Base-by-base conservation (phyloP, 495 filamentous ascomycete species). In the Tetracladium marchalianum region DNA sequence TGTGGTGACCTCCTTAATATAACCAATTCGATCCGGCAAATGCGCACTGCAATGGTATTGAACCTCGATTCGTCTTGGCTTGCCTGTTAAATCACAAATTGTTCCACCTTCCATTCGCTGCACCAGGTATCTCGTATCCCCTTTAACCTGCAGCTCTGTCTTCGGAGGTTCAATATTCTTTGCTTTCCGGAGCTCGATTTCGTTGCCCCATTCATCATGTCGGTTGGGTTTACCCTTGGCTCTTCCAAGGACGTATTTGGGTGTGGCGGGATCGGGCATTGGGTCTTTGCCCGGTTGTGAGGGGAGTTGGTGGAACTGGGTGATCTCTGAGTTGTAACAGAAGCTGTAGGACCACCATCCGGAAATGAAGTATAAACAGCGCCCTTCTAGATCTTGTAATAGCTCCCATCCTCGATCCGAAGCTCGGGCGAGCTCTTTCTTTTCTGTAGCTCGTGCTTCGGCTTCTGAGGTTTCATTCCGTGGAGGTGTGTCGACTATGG, bases 281-380 rank as follows among this genome's bases (percentile, higher is more conserved):
- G 85, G 85, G 8, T 85, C 82, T 0, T 78, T 73, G 5, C 81
- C 81, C 24, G 57, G 73, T 65, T 48, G 77, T 67, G 41, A 77
- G 64, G 89, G 77, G 42, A 88, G 67, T 43, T 85, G 85, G 65
- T 97, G 92, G 64, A 95, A 98, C 61, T 98, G 92, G 51, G 84
- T 85, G 31, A 98, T 81, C 44, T 85, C 78, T 36, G 77, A 72
- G 57, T 85, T 84, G 67, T 96, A 95, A 68, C 92, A 98, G 66
- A 95, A 97, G 31, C 78, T 82, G 62, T 98, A 98, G 44, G 82
- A 88, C 92, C 92, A 98, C 92, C 92, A 98, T 3, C 90, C 92
- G 1, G 77, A 83, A 38, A 87, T 72, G 63, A 84, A 95, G 66
- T 94, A 95, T 51, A 98, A 75, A 67, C 92, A 98, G 35, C 77